A percentile compares a stretch with the other conserved stretches of the same genome.
phyloP scores from a whole-genome alignment of 306 rosid species.

The Geum urbanum region DNA sequence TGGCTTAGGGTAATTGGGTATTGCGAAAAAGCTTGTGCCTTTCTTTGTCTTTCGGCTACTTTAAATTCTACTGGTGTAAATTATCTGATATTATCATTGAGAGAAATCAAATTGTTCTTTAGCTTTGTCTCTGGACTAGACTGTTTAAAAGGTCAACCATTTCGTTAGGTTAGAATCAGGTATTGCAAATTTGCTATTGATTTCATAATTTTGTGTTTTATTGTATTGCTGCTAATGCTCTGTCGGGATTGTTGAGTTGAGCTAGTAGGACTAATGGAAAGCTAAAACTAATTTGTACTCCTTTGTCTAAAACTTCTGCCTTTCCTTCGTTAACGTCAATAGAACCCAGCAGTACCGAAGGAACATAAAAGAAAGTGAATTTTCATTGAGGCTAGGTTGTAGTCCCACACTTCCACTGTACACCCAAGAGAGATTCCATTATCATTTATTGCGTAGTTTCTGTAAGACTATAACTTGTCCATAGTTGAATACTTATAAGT shows the following conservation, averaged over 20 bases:
- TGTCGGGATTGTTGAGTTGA: neutral
- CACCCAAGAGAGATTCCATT: neutral
- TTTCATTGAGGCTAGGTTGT: no score
- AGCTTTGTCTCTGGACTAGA: neutral
- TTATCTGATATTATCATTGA: neutral
- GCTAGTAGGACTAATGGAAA: neutral
- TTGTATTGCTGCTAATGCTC: neutral
- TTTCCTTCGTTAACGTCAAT: neutral
- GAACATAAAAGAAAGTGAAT: no score
- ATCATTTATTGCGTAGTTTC: neutral
- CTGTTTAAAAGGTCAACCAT: neutral
- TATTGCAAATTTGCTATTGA: neutral
- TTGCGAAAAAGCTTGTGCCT: neutral
- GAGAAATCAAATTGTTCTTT: neutral
- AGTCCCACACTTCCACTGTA: neutral
- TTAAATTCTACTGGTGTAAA: neutral
- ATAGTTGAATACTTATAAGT: neutral
- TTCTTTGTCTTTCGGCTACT: neutral
- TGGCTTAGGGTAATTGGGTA: neutral
- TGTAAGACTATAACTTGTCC: neutral
- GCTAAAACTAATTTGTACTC: neutral
- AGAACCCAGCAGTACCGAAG: neutral
- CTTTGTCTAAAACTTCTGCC: neutral
- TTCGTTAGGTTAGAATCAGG: neutral
- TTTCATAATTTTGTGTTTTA: neutral